A percentile compares a stretch with the other conserved stretches of the same genome.
Evolutionary conservation across 2,329 filamentous ascomycete genomes (phyloP).

Genomic region (Arthroderma sp.): DNA sequence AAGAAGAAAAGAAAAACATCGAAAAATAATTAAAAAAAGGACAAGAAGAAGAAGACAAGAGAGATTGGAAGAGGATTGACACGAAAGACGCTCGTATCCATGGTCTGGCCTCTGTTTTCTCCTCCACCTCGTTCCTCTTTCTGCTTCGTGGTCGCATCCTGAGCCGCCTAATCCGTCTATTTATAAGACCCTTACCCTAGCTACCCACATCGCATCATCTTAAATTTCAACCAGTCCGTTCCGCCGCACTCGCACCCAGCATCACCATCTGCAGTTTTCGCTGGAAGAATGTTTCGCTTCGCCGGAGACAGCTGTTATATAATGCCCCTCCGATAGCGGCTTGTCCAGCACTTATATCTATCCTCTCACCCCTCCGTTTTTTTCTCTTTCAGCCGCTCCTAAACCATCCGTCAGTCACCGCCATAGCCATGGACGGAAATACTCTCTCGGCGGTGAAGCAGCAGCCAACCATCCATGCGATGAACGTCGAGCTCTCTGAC

Average conservation of each 20-base stretch:
- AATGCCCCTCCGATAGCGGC: slow-evolving; percentile 22
- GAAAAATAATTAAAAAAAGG: not conserved
- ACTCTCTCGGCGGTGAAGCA: slow-evolving; percentile 23
- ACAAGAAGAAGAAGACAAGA: not conserved
- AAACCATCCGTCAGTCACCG: not conserved
- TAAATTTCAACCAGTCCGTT: not conserved
- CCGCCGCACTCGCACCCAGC: not conserved
- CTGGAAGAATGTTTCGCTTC: slow-evolving; percentile 8
- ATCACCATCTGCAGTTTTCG: not conserved
- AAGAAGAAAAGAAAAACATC: not conserved
- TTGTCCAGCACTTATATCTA: not conserved
- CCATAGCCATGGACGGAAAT: slow-evolving; percentile 14
- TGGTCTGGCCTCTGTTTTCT: not conserved
- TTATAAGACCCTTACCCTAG: not conserved
- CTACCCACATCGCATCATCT: not conserved
- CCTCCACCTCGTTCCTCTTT: slow-evolving; percentile 3
- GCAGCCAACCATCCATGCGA: slow-evolving; percentile 23
- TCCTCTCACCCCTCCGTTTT: not conserved
- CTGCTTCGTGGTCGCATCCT: slow-evolving; percentile 7
- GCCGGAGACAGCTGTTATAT: slow-evolving; percentile 13
- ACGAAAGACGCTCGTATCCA: not conserved
- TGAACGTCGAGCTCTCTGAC: slow-evolving; percentile 30
- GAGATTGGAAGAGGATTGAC: not conserved
- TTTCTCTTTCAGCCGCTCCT: no score
- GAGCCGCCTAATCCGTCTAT: not conserved